phyloP scores from a whole-genome alignment of 2,329 filamentous ascomycete genomes.

The Fusarium newnesense region DNA sequence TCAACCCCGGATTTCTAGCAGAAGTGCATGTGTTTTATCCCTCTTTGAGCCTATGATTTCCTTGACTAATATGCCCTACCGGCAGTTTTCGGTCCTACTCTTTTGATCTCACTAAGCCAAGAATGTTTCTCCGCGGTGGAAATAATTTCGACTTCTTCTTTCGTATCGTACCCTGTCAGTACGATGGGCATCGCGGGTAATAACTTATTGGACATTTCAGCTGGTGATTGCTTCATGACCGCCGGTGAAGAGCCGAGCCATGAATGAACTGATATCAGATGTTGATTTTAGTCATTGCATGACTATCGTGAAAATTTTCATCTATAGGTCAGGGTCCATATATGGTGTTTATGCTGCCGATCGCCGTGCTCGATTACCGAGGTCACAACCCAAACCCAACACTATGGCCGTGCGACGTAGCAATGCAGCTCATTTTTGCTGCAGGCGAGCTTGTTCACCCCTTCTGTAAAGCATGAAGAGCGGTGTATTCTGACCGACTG shows the following conservation, averaged over 20 bases:
- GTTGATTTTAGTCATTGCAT: background rate
- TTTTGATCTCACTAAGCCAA: background rate
- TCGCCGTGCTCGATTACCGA: background rate
- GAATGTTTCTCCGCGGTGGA: background rate
- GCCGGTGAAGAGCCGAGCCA: constrained; percentile 9
- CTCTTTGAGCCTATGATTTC: background rate
- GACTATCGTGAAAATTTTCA: background rate
- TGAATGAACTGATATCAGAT: background rate
- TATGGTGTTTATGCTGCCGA: background rate
- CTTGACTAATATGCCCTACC: background rate
- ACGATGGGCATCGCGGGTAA: accelerated
- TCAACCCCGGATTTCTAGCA: background rate
- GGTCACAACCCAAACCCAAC: background rate
- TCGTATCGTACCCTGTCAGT: background rate
- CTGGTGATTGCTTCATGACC: background rate
- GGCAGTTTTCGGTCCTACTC: constrained; percentile 9
- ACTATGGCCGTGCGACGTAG: background rate
- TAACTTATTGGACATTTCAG: background rate
- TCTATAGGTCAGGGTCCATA: background rate
- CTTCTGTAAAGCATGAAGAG: background rate
- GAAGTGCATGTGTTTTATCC: background rate
- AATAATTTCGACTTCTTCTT: background rate
- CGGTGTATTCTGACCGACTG: background rate
- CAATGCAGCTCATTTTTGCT: background rate
- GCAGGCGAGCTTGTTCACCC: accelerated